Base-by-base conservation (phyloP, 2,329 filamentous ascomycete species). In the Calonectria montana region DNA sequence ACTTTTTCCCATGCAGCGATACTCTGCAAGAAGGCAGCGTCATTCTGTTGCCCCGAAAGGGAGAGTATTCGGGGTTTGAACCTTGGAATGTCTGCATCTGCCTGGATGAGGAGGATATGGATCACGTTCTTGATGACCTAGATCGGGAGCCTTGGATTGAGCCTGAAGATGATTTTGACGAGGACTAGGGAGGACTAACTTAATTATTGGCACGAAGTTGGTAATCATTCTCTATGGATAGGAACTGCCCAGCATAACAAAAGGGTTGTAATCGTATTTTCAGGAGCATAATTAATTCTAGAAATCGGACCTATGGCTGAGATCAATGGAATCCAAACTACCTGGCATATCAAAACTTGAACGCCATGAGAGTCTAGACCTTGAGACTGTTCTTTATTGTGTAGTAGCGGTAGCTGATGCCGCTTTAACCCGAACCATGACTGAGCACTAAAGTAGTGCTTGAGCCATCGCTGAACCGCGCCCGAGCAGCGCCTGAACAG, bases 81-180 rank as follows among this genome's bases (percentile, higher is more conserved):
- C 41, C 73, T n/a, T 76, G 71, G 72, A 29, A 67, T 6, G 21
- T 78, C 16, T 77, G 53, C 43, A 65, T 77, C 1, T 78, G 76
- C 27, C 70, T 78, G 2, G 9, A 18, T 3, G 16, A 59, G 25
- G 35, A 57, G 0, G 75, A 73, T n/a, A 41, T 76, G 31, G 35
- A 71, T 3, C 8, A 9, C 15, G n/a, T 75, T 6, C 8, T 64
- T 10, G 8, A 43, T 4, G 23, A 67, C 3, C 31, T 77, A 12
- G 31, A 55, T 6, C 8, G 15, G 2, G 71, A 75, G 35, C 9
- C 18, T 1, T 73, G 72, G 72, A 41, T 63, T 55, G 45, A 39
- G 4, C 16, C 62, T 15, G 47, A 59, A 16, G 16, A 21, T 3
- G 29, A 16, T 18, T 63, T 23, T 35, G 48, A 21, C n/a, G 41